Evolutionary conservation across 2,329 filamentous ascomycete genomes (phyloP).

Genomic region (Arthrobotrys sinensis): DNA sequence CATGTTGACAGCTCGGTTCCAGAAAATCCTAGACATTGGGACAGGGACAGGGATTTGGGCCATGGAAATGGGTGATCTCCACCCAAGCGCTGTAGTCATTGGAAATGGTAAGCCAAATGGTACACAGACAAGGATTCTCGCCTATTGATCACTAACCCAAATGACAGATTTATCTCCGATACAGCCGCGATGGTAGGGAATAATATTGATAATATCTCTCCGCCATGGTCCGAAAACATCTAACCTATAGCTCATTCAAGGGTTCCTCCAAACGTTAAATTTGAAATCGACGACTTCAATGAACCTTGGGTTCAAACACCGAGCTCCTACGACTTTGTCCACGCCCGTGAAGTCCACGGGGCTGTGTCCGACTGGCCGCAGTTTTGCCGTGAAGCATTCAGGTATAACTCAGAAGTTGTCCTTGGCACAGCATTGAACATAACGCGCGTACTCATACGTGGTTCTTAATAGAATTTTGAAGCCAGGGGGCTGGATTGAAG

Average conservation of each 20-base stretch:
- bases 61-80: conserved; percentile 65
- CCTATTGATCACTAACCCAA: conserved; percentile 2
- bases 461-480: conserved; percentile 64
- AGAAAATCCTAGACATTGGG: conserved; percentile 66
- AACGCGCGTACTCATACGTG: not conserved
- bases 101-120: conserved; percentile 49
- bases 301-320: conserved; percentile 65
- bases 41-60: conserved; percentile 67
- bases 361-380: conserved; percentile 73
- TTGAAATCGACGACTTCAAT: conserved; percentile 66
- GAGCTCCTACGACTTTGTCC: conserved; percentile 73
- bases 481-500: conserved; percentile 71
- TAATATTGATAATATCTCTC: conserved; percentile 19
- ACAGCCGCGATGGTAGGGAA: conserved; percentile 63
- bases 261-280: conserved; percentile 62
- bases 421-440: not conserved
- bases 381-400: conserved; percentile 58
- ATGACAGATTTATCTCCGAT: conserved; percentile 63
- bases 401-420: conserved; percentile 8
- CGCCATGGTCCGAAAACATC: conserved; percentile 31
- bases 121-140: not conserved
- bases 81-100: conserved; percentile 62
- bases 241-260: conserved; percentile 21
- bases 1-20: not conserved
- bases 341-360: conserved; percentile 73